These are phyloP conservation scores for Colletotrichum limetticola DNA, from an alignment of 2,329 filamentous ascomycete species.

Conservation along the genomic window DNA sequence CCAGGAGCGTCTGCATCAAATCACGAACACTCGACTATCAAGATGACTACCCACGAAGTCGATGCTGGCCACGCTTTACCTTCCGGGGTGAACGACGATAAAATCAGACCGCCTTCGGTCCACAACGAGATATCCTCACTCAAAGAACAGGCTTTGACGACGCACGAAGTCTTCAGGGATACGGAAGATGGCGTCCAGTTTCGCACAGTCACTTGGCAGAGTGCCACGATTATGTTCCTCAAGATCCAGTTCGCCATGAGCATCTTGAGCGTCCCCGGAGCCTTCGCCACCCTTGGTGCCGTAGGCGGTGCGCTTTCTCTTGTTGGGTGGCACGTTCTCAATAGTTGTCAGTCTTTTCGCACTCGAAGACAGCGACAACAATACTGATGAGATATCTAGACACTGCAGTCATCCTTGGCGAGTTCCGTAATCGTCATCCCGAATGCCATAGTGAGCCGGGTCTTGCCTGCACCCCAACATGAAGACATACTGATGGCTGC, in stretches of 20 bases:
- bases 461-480: not conserved
- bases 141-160: not conserved
- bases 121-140: not conserved
- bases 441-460: not conserved
- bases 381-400: not conserved
- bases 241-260: slow-evolving; percentile 46
- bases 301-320: slow-evolving; percentile 52
- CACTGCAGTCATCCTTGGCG: not conserved
- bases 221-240: slow-evolving; percentile 52
- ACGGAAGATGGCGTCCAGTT: slow-evolving; percentile 42
- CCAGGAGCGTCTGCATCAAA: not conserved
- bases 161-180: slow-evolving; percentile 40
- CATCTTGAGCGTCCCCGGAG: slow-evolving; percentile 38
- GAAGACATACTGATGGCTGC: not conserved
- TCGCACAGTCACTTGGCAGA: slow-evolving; percentile 49
- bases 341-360: not conserved
- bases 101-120: not conserved
- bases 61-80: not conserved
- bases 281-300: slow-evolving; percentile 37
- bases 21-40: not conserved
- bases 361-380: not conserved
- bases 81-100: not conserved
- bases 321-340: not conserved
- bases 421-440: not conserved
- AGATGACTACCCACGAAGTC: not conserved